phyloP scores from a whole-genome alignment of 768 basidiomycete species.

The Psilocybe subaeruginosa region DNA sequence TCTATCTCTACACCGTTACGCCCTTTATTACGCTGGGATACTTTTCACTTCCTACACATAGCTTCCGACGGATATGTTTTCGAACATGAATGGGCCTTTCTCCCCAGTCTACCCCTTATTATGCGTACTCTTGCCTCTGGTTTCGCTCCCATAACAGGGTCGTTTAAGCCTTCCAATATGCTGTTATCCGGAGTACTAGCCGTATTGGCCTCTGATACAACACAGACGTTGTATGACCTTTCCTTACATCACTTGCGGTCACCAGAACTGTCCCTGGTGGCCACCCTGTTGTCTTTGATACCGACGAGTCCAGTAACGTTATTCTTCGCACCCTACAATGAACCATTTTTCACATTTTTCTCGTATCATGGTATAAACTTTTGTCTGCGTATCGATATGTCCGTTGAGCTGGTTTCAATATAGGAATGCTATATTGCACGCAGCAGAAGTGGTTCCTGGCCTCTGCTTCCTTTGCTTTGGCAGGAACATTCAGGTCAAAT shows the following conservation, averaged over 20 bases:
- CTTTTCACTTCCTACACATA: slow-evolving; percentile 76
- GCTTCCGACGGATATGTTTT: slow-evolving; percentile 58
- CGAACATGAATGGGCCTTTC: slow-evolving; percentile 90
- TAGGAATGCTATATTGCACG: slow-evolving; percentile 66
- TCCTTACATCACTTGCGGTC: slow-evolving; percentile 60
- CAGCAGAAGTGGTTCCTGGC: slow-evolving; percentile 55
- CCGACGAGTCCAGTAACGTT: slow-evolving; percentile 81
- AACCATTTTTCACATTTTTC: slow-evolving; percentile 84
- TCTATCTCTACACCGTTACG: slow-evolving; percentile 8
- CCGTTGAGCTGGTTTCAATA: not conserved
- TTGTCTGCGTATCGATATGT: slow-evolving; percentile 7
- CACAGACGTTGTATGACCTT: slow-evolving; percentile 56
- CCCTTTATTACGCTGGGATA: slow-evolving; percentile 81
- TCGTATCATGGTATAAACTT: slow-evolving; percentile 66
- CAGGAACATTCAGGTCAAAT: slow-evolving; percentile 75
- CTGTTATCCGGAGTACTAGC: slow-evolving; percentile 41
- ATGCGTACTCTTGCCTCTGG: slow-evolving; percentile 45
- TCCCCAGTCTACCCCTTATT: slow-evolving; percentile 66
- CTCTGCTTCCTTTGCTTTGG: slow-evolving; percentile 62
- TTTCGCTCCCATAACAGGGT: slow-evolving; percentile 6
- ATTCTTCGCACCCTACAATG: slow-evolving; percentile 74
- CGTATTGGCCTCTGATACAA: slow-evolving; percentile 42
- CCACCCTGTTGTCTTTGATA: slow-evolving; percentile 71
- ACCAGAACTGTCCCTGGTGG: slow-evolving; percentile 59
- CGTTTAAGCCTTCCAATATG: slow-evolving; percentile 21